Percentiles rank a stretch among this genome's conserved stretches.
Conservation (phyloP, 176 grass and related monocot genomes). For the Avena insularis region DNA sequence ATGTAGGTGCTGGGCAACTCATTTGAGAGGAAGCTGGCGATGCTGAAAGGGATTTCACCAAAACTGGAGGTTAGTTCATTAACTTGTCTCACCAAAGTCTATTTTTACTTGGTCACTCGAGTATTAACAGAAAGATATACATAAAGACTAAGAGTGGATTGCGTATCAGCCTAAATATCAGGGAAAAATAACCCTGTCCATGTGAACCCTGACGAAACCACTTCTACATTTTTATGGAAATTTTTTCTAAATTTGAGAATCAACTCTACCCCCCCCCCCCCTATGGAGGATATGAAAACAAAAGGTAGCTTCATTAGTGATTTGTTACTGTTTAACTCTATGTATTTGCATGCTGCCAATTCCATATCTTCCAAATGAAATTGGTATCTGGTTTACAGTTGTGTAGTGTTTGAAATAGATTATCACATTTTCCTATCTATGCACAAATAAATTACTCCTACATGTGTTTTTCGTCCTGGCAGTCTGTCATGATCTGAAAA, state of each 20-base stretch:
- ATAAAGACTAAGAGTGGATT: neutral
- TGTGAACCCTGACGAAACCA: neutral
- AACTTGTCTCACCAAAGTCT: neutral
- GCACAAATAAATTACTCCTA: neutral
- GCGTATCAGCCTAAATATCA: neutral
- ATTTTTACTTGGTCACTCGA: neutral
- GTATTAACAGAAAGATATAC: neutral
- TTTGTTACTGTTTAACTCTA: neutral
- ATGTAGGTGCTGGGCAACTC: conserved; percentile 83
- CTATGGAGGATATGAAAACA: neutral
- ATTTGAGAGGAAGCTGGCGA: conserved; percentile 83
- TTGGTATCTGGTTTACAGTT: neutral
- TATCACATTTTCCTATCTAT: no score
- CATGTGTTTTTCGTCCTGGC: neutral
- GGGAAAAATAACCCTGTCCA: neutral
- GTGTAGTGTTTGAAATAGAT: neutral
- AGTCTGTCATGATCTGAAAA: neutral
- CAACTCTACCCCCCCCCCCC: neutral
- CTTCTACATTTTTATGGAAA: neutral
- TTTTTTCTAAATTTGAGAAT: neutral
- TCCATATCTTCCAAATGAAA: neutral
- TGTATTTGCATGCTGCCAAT: neutral
- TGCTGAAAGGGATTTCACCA: conserved; percentile 63
- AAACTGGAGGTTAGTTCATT: conserved; percentile 63
- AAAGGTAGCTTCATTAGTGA: neutral